phyloP scores from a whole-genome alignment of 345 rosid species.

The Arabidopsis thaliana region TAIR10.1 NC_003076.8:15614001-15614500 shows the following conservation, averaged over 20 bases:
- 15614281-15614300: background rate
- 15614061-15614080: constrained; percentile 54
- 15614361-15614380: constrained; percentile 28
- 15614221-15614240: constrained; percentile 51
- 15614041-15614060: constrained; percentile 43
- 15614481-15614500: background rate
- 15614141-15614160: constrained; percentile 48
- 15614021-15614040: constrained; percentile 46
- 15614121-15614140: constrained; percentile 43
- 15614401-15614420: background rate
- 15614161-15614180: constrained; percentile 51
- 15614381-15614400: constrained; percentile 20
- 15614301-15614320: constrained; percentile 12
- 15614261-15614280: constrained; percentile 19
- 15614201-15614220: constrained; percentile 48
- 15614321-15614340: constrained; percentile 28
- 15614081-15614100: constrained; percentile 37
- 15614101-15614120: constrained; percentile 52
- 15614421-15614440: constrained; percentile 32
- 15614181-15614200: constrained; percentile 48
- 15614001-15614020: constrained; percentile 58
- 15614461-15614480: constrained; percentile 39
- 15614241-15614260: constrained; percentile 48
- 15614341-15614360: constrained; percentile 25
- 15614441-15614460: constrained; percentile 40